phyloP scores from a whole-genome alignment of 2,329 filamentous ascomycete species.

The Knoxdaviesia proteae region DNA sequence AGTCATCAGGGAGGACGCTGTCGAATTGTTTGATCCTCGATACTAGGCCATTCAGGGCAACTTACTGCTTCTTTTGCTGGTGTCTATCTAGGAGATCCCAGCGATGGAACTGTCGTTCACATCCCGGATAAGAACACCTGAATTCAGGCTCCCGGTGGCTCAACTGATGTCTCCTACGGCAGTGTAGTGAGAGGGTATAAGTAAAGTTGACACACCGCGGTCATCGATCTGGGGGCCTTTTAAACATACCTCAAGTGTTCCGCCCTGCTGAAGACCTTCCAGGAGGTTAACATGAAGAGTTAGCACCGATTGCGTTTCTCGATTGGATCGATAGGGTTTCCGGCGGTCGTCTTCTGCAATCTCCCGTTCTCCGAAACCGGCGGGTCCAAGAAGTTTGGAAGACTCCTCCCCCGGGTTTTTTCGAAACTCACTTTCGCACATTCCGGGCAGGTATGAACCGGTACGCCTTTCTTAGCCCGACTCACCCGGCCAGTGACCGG shows the following conservation, averaged over 20 bases:
- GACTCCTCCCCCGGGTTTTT: too few relatives aligned
- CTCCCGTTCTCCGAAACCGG: too few relatives aligned
- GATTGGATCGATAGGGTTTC: too few relatives aligned
- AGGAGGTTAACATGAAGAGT: conserved; percentile 2
- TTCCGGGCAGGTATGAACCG: conserved; percentile 30
- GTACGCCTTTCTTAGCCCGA: conserved; percentile 37
- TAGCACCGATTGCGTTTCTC: neutral
- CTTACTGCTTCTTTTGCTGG: conserved; percentile 16
- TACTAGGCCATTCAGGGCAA: neutral
- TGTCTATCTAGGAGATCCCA: conserved; percentile 39
- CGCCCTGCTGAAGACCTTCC: conserved; percentile 38
- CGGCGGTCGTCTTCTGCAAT: too few relatives aligned
- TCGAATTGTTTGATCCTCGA: too few relatives aligned
- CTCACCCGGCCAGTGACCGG: conserved; percentile 35
- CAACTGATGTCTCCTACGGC: conserved; percentile 33
- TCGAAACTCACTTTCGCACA: neutral
- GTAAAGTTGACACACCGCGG: conserved; percentile 3
- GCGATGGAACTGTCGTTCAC: conserved; percentile 35
- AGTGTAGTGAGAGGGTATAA: conserved; percentile 7
- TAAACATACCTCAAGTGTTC: conserved; percentile 35
- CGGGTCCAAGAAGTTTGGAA: too few relatives aligned
- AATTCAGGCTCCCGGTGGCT: conserved; percentile 34
- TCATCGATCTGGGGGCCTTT: conserved; percentile 4
- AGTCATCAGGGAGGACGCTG: too few relatives aligned
- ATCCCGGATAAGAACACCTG: conserved; percentile 29